phyloP scores from a whole-genome alignment of 805 yeast species.

The Cyberlindnera mycetangii region DNA sequence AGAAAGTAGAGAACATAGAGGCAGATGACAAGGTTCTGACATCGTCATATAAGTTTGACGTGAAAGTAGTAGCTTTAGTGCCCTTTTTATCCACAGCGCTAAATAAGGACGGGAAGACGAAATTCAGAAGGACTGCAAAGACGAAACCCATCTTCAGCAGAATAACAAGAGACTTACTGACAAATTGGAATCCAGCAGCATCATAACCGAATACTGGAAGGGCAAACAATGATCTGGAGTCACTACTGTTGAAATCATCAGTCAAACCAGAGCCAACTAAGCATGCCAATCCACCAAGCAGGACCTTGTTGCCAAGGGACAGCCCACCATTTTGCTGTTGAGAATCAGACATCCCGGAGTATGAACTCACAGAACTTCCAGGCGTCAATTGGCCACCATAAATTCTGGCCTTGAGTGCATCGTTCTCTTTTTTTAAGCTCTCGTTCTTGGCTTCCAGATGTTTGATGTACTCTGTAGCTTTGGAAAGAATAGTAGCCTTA shows the following conservation, averaged over 20 bases:
- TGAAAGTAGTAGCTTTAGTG: not conserved
- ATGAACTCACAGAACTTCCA: slow-evolving; percentile 18
- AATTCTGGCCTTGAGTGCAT: slow-evolving; percentile 32
- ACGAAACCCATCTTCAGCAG: slow-evolving; percentile 29
- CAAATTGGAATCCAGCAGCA: slow-evolving; percentile 26
- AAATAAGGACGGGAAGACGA: slow-evolving; percentile 25
- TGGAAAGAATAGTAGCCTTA: slow-evolving; percentile 72
- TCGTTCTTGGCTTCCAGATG: slow-evolving; percentile 67
- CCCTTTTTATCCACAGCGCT: slow-evolving; percentile 9
- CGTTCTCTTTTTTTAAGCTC: slow-evolving; percentile 45
- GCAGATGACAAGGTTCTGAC: slow-evolving; percentile 20
- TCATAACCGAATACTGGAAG: slow-evolving; percentile 41
- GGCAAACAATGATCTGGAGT: slow-evolving; percentile 43
- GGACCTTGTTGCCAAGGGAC: slow-evolving; percentile 41
- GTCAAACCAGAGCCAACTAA: slow-evolving; percentile 60
- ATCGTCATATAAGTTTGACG: slow-evolving; percentile 16
- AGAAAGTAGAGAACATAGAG: slow-evolving; percentile 21
- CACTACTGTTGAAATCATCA: slow-evolving; percentile 46
- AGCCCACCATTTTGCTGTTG: slow-evolving; percentile 11
- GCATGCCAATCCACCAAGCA: slow-evolving; percentile 64
- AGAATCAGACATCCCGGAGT: slow-evolving; percentile 8
- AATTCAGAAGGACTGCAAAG: slow-evolving; percentile 27
- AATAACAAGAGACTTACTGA: slow-evolving; percentile 28
- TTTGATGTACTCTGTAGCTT: slow-evolving; percentile 74
- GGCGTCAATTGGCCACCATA: slow-evolving; percentile 25